These are phyloP conservation scores for Cystobasidium sp. DNA, from an alignment of 1,284 basidiomycete species.

Conservation along the genomic window DNA sequence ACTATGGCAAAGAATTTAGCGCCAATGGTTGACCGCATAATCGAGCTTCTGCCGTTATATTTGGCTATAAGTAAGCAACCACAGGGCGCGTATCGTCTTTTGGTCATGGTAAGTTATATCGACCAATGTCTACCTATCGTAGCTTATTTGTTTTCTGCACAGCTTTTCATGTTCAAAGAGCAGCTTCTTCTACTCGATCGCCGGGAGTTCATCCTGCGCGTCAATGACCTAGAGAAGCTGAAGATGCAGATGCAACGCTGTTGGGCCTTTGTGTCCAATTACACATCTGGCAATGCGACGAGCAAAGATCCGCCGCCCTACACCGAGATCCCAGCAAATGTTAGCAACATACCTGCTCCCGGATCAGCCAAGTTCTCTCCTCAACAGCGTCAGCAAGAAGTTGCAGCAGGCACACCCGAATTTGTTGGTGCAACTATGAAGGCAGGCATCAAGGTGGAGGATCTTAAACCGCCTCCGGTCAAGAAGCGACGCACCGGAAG, in stretches of 20 bases:
- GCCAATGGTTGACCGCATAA: conserved; percentile 48
- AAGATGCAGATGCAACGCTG: conserved; percentile 49
- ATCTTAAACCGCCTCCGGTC: conserved; percentile 50
- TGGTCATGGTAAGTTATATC: conserved; percentile 47
- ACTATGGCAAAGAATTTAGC: conserved; percentile 45
- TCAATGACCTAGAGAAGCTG: conserved; percentile 46
- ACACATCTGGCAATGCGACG: conserved; percentile 8
- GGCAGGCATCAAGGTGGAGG: conserved; percentile 47
- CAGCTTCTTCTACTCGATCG: conserved; percentile 36
- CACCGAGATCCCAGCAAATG: background rate
- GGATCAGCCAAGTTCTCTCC: background rate
- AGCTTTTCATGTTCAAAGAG: conserved; percentile 42
- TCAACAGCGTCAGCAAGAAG: background rate
- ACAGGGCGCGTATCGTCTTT: conserved; percentile 43
- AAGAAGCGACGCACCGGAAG: conserved; percentile 48
- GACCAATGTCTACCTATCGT: background rate
- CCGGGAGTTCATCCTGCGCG: conserved; percentile 48
- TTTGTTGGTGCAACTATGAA: conserved; percentile 45
- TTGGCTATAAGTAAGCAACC: conserved; percentile 47
- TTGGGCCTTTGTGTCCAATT: conserved; percentile 47
- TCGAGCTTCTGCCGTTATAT: conserved; percentile 50
- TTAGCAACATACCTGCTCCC: conserved; percentile 7
- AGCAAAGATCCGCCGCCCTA: conserved; percentile 27
- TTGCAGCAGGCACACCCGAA: conserved; percentile 20
- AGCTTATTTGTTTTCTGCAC: background rate